phyloP scores from a whole-genome alignment of 1,284 basidiomycete genomes.

The Sanguinoderma infundibulare region DNA sequence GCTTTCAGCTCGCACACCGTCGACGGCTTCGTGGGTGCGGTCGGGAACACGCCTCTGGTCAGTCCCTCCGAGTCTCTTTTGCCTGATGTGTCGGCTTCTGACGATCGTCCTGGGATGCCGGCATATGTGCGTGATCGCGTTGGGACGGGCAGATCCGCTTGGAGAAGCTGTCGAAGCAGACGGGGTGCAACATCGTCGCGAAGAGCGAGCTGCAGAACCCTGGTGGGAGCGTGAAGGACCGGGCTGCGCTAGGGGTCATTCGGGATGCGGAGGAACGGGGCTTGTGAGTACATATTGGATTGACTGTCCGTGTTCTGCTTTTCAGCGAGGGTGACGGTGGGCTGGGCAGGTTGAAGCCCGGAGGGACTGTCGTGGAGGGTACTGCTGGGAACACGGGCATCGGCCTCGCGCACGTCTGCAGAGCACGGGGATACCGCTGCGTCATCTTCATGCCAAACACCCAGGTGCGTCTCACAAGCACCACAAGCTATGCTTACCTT shows the following conservation, averaged over 20 bases:
- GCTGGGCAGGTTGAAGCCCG: conserved; percentile 74
- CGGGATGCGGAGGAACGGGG: conserved; percentile 89
- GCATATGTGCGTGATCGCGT: neutral
- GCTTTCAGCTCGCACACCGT: conserved; percentile 63
- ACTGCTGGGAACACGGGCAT: conserved; percentile 99
- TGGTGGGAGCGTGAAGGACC: conserved; percentile 98
- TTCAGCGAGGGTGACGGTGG: neutral
- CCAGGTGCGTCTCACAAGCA: conserved; percentile 56
- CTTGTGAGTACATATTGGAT: conserved; percentile 57
- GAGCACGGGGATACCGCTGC: conserved; percentile 93
- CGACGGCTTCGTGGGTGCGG: conserved; percentile 85
- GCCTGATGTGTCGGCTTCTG: neutral
- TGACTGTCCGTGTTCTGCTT: conserved; percentile 19
- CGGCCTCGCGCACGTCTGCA: conserved; percentile 93
- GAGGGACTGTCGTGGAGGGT: conserved; percentile 96
- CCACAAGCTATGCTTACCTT: neutral
- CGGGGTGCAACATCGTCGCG: conserved; percentile 88
- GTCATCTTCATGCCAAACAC: conserved; percentile 99
- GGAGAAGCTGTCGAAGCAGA: conserved; percentile 84
- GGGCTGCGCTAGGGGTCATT: conserved; percentile 92
- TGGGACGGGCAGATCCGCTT: conserved; percentile 71
- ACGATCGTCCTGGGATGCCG: neutral
- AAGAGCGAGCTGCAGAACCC: conserved; percentile 99
- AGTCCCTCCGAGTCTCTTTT: conserved; percentile 32
- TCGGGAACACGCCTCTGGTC: conserved; percentile 95